Percentiles rank a stretch among this genome's conserved stretches.
Evolutionary conservation across 2,329 filamentous ascomycete genomes (phyloP).

Genomic region (Penicillium sp.): DNA sequence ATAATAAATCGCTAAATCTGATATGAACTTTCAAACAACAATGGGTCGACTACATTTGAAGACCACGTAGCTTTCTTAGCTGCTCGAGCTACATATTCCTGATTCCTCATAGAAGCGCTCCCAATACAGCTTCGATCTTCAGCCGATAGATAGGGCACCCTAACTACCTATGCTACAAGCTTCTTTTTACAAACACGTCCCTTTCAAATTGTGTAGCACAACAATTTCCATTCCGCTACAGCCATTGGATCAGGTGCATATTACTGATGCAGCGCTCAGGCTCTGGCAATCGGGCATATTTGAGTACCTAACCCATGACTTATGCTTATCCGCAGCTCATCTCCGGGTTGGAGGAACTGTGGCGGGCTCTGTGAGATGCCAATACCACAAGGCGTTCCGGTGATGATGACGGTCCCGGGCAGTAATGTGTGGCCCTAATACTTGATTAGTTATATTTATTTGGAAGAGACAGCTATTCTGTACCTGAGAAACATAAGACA

Average conservation of each 20-base stretch:
- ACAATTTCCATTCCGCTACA: neutral
- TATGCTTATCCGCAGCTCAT: conserved; percentile 10
- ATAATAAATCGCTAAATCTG: too few relatives aligned
- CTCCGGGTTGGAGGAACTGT: conserved; percentile 10
- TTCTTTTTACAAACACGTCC: neutral
- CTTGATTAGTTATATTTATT: neutral
- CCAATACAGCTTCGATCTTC: neutral
- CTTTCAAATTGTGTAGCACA: neutral
- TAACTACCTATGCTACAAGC: neutral
- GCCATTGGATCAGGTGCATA: neutral
- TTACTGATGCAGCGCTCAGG: neutral
- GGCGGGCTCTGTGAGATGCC: conserved; percentile 13
- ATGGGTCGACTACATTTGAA: too few relatives aligned
- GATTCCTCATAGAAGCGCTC: neutral
- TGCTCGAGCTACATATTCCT: too few relatives aligned
- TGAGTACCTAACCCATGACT: conserved; percentile 14
- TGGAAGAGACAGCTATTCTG: neutral
- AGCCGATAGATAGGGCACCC: neutral
- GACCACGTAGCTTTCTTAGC: too few relatives aligned
- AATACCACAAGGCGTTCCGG: conserved; percentile 15
- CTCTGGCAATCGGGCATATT: conserved; percentile 8
- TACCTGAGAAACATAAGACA: conserved; percentile 16
- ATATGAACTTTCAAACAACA: too few relatives aligned
- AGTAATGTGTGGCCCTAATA: conserved; percentile 11
- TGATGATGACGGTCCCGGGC: conserved; percentile 16